phyloP scores from a whole-genome alignment of 345 rosid genomes.

The Cardiospermum halicacabum region DNA sequence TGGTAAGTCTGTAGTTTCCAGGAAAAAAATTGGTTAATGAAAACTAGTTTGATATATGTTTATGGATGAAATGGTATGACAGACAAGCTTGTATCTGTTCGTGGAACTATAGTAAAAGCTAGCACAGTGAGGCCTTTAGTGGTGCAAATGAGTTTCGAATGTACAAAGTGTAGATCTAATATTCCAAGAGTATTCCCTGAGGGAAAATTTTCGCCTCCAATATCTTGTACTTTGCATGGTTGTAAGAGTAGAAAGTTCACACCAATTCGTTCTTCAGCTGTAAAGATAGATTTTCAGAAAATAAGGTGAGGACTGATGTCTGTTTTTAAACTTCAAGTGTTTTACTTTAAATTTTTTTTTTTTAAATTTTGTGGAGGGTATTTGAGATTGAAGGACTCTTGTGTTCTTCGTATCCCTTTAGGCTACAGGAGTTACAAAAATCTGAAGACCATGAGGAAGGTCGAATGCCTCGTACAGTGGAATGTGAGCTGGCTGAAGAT shows the following conservation, averaged over 20 bases:
- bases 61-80: conserved; percentile 21
- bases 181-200: conserved; percentile 64
- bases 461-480: conserved; percentile 94
- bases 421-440: conserved; percentile 76
- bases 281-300: conserved; percentile 83
- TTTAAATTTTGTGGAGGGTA: neutral
- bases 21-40: neutral
- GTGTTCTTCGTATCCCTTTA: conserved; percentile 20
- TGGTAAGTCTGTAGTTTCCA: conserved; percentile 40
- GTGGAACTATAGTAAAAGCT: conserved; percentile 82
- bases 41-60: neutral
- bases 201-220: conserved; percentile 90
- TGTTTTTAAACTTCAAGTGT: neutral
- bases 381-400: neutral
- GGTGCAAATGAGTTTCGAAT: conserved; percentile 64
- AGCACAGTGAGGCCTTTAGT: conserved; percentile 89
- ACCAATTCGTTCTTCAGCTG: conserved; percentile 78
- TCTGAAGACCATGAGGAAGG: conserved; percentile 96
- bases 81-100: conserved; percentile 93
- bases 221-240: conserved; percentile 59
- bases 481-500: conserved; percentile 91
- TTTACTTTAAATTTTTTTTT: neutral
- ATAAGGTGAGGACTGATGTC: conserved; percentile 67
- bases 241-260: conserved; percentile 77
- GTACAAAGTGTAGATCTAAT: conserved; percentile 67